Evolutionary conservation across 805 yeast species (phyloP).

Genomic region (Maudiozyma pseudohumilis): DNA sequence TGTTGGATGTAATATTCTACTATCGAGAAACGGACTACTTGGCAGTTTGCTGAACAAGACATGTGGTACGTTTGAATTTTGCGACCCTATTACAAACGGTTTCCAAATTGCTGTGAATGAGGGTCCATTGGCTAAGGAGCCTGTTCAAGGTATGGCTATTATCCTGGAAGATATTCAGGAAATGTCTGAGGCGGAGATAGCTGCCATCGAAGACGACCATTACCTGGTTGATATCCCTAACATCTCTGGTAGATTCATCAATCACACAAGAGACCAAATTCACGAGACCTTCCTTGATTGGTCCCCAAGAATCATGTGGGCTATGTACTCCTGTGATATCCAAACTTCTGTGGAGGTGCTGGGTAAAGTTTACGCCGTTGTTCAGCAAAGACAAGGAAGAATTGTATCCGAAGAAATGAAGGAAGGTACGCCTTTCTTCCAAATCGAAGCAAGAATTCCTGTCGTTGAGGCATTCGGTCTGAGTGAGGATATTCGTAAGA

Average conservation of each 20-base stretch:
- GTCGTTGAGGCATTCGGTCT: conserved; percentile 96
- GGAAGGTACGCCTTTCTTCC: conserved; percentile 96
- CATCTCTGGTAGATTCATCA: conserved; percentile 61
- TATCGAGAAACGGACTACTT: conserved; percentile 32
- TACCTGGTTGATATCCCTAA: conserved; percentile 33
- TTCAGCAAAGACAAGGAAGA: conserved; percentile 77
- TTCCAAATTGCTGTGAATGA: conserved; percentile 71
- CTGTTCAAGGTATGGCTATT: conserved; percentile 70
- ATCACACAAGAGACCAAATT: conserved; percentile 62
- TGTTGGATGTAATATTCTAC: conserved; percentile 62
- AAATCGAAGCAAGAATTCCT: conserved; percentile 74
- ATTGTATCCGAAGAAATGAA: conserved; percentile 90
- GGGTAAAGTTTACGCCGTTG: conserved; percentile 92
- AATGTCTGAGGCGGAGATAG: conserved; percentile 24
- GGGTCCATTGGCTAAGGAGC: conserved; percentile 88
- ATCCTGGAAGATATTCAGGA: conserved; percentile 34
- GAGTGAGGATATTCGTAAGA: conserved; percentile 86
- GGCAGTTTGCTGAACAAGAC: conserved; percentile 27
- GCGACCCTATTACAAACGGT: conserved; percentile 65
- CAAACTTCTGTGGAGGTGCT: conserved; percentile 91
- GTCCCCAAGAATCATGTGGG: conserved; percentile 86
- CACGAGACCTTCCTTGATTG: conserved; percentile 63
- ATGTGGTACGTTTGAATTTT: conserved; percentile 32
- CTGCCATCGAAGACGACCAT: conserved; percentile 13
- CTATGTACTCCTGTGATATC: conserved; percentile 88